Conservation (phyloP, 768 basidiomycete species). For the Mycena venus region DNA sequence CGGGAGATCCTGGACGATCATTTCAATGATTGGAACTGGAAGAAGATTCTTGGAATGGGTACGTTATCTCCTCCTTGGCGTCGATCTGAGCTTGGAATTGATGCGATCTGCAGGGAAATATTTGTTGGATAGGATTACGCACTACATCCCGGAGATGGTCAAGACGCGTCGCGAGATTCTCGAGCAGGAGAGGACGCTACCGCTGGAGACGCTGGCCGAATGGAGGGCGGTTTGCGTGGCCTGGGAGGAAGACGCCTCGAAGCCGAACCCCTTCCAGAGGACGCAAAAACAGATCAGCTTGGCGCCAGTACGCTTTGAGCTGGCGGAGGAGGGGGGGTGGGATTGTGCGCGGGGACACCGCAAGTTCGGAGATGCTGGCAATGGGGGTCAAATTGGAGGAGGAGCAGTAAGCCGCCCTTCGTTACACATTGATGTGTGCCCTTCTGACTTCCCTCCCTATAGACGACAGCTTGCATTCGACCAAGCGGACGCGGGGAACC, state of each 20-base stretch:
- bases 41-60: conserved; percentile 22
- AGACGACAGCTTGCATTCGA: conserved; percentile 4
- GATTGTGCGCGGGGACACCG: background rate
- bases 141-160: conserved; percentile 2
- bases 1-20: conserved; percentile 21
- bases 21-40: conserved; percentile 25
- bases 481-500: background rate
- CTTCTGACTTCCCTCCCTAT: no score
- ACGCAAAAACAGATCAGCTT: background rate
- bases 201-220: background rate
- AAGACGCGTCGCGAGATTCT: background rate
- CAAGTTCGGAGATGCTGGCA: conserved; percentile 5
- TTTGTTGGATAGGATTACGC: background rate
- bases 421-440: no score
- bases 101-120: background rate
- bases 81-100: background rate
- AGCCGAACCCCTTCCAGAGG: background rate
- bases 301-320: conserved; percentile 3
- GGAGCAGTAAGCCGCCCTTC: conserved; percentile 1
- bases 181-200: background rate
- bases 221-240: background rate
- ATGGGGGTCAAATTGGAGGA: background rate
- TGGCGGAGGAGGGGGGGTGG: background rate
- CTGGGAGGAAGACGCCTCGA: background rate
- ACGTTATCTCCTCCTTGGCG: background rate